phyloP scores from a whole-genome alignment of 73 alveolate genomes.

The Paramecium sonneborni region DNA sequence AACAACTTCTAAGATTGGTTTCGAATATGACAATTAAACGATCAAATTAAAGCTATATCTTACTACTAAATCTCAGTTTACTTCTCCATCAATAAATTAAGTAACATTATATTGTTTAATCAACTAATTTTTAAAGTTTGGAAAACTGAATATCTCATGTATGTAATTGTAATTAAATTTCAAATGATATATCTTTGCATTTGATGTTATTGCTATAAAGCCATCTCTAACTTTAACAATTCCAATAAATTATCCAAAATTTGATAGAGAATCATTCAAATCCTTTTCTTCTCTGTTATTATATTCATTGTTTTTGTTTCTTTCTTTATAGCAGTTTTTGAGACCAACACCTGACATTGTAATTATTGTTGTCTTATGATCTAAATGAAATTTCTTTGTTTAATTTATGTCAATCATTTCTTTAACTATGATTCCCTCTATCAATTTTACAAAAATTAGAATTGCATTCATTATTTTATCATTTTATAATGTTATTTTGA shows the following conservation, averaged over 20 bases:
- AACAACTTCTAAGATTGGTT: neutral
- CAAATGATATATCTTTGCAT: neutral
- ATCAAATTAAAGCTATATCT: neutral
- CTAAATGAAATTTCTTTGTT: neutral
- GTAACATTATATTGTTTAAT: neutral
- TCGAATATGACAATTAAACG: neutral
- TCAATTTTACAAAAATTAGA: too few species aligned
- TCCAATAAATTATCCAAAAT: slow-evolving; percentile 34
- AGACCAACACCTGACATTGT: neutral
- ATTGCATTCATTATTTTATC: too few species aligned
- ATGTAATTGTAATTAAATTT: neutral
- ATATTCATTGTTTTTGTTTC: neutral
- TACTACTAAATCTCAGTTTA: neutral
- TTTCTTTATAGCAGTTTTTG: neutral
- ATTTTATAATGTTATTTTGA: too few species aligned
- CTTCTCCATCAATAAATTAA: neutral
- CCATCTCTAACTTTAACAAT: slow-evolving; percentile 45
- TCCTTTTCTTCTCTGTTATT: neutral
- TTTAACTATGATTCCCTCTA: neutral
- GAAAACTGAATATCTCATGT: neutral
- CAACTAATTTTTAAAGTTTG: neutral
- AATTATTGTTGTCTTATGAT: neutral
- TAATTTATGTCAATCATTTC: neutral
- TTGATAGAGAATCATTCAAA: neutral
- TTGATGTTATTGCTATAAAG: slow-evolving; percentile 3